These are phyloP conservation scores for Penicillium manginii DNA, from an alignment of 495 filamentous ascomycete genomes.

Conservation along the genomic window DNA sequence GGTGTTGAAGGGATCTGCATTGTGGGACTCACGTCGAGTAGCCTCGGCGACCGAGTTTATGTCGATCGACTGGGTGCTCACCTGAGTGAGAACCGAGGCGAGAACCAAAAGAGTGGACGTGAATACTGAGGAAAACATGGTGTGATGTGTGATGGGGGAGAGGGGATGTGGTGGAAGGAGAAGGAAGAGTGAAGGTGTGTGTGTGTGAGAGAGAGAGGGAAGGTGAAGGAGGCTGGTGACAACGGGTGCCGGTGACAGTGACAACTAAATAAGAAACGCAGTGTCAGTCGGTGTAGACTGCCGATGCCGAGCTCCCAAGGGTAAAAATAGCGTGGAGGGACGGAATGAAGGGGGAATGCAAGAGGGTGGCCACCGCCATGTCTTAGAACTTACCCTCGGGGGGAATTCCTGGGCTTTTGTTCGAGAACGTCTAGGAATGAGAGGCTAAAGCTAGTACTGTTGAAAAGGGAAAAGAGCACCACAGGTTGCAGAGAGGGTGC, in stretches of 20 bases:
- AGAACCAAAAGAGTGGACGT: constrained; percentile 27
- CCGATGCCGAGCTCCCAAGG: neutral
- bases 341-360: constrained; percentile 26
- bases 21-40: constrained; percentile 44
- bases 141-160: constrained; percentile 10
- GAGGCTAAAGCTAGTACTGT: constrained; percentile 14
- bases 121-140: constrained; percentile 30
- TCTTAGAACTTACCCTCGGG: constrained; percentile 16
- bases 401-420: constrained; percentile 8
- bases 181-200: constrained; percentile 2
- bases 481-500: constrained; percentile 1
- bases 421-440: constrained; percentile 10
- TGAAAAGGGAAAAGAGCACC: constrained; percentile 14
- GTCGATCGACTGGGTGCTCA: constrained; percentile 59
- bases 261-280: neutral
- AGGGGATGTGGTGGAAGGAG: constrained; percentile 1
- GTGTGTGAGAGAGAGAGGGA: neutral
- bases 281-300: neutral
- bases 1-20: neutral
- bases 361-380: constrained; percentile 3
- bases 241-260: neutral
- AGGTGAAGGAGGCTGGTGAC: neutral
- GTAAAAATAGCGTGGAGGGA: constrained; percentile 12
- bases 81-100: constrained; percentile 38
- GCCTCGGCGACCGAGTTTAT: constrained; percentile 56